Evolutionary conservation across 2,329 filamentous ascomycete genomes (phyloP), one percentile per base, ranked within the genome.

Genomic region (Cyphellophora europaea): DNA sequence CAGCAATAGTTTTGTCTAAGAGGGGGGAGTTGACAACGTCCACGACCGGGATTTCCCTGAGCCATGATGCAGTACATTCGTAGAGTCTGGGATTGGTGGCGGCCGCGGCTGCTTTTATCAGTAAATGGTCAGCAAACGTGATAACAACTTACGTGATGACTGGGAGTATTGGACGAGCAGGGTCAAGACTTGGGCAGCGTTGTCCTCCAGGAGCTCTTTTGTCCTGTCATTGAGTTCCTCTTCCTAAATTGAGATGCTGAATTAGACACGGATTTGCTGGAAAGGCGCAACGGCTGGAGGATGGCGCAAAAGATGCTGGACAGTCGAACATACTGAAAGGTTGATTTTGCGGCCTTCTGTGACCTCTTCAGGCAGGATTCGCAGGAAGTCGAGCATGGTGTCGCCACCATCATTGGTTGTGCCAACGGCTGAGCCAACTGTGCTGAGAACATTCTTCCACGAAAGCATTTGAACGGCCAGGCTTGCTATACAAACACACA

Each of bases 311-410:
- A 51, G 49, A 56, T 52, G 51, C 55, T 54, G 51, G 46, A 60
- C 58, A 59, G 69, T 68, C 81, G 78, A 74, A 89, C 86, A 69
- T 91, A 94, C 88, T 77, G 86, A 88, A 66, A 98, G 74, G 72
- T 87, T 94, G 73, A 98, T 95, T 70, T 96, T 98, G 66, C 91
- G 86, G 66, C 91, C 91, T 72, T 98, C 89, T 51, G 85, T 96
- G 56, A 98, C 91, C 73, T 98, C 91, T 71, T 98, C 91, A 37
- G 91, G 91, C 48, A 98, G 78, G 53, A 98, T 88, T 61, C 86
- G 87, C 48, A 98, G 72, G 61, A 98, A 98, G 61, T 98, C 91
- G 54, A 98, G 71, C 53, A 96, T 82, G 59, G 83, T 91, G 47
- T 87, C 77, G 52, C 91, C 77, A 41, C 81, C 75, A 53, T 82